A percentile compares a stretch with the other conserved stretches of the same genome.
phyloP scores from a whole-genome alignment of 768 basidiomycete genomes.

The Tricholoma hemisulphureum region DNA sequence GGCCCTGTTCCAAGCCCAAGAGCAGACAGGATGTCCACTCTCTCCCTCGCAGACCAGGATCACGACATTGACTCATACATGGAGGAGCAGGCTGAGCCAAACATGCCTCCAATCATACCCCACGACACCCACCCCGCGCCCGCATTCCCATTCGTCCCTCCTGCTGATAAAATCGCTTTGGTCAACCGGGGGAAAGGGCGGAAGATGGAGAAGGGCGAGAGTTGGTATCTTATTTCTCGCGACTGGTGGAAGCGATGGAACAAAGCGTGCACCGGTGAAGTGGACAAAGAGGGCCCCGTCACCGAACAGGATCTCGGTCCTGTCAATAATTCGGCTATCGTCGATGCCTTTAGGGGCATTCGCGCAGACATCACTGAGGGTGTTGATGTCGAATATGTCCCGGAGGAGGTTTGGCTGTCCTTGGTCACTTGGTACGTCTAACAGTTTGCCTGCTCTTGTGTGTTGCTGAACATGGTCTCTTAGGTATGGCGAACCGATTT shows the following conservation, averaged over 20 bases:
- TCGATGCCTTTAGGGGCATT: constrained; percentile 54
- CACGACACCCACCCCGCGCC: constrained; percentile 22
- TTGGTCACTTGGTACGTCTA: constrained; percentile 65
- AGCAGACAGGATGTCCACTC: constrained; percentile 43
- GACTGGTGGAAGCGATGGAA: constrained; percentile 77
- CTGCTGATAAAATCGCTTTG: constrained; percentile 47
- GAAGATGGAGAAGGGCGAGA: constrained; percentile 63
- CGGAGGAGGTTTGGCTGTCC: constrained; percentile 66
- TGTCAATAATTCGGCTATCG: constrained; percentile 69
- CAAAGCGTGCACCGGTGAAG: constrained; percentile 65
- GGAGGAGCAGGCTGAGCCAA: constrained; percentile 52
- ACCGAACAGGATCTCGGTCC: constrained; percentile 66
- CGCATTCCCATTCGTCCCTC: constrained; percentile 27
- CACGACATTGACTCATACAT: constrained; percentile 70
- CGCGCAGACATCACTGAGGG: constrained; percentile 51
- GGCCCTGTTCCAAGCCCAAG: constrained; percentile 36
- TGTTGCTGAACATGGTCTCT: background rate
- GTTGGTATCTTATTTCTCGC: constrained; percentile 74
- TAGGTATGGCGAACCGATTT: constrained; percentile 70
- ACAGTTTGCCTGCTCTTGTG: background rate
- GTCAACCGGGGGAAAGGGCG: constrained; percentile 47
- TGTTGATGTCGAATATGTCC: constrained; percentile 73
- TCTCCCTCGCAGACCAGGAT: constrained; percentile 41
- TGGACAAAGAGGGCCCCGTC: constrained; percentile 65
- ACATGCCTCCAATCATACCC: constrained; percentile 29